phyloP scores from a whole-genome alignment of 768 basidiomycete species.

The Nevesoporus exiguus region DNA sequence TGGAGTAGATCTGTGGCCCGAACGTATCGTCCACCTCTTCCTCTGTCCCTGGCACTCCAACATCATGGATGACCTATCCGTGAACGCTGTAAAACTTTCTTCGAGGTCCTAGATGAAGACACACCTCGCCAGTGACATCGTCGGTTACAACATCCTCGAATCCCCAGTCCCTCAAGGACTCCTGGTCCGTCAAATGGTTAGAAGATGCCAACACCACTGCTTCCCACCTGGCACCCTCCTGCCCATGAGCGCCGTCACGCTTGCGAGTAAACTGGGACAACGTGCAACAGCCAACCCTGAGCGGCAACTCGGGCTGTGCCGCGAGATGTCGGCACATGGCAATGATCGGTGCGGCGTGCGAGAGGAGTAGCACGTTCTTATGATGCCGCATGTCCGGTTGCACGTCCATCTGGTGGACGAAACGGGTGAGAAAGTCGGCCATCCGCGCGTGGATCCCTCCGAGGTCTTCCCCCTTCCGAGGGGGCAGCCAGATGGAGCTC shows the following conservation, averaged over 20 bases:
- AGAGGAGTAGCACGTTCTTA: slow-evolving; percentile 56
- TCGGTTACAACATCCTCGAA: slow-evolving; percentile 65
- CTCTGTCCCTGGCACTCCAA: slow-evolving; percentile 67
- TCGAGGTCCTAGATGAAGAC: slow-evolving; percentile 12
- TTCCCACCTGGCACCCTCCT: slow-evolving; percentile 45
- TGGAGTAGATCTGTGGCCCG: slow-evolving; percentile 43
- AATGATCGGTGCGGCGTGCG: slow-evolving; percentile 75
- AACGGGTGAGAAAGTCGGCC: slow-evolving; percentile 46
- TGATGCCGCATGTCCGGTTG: slow-evolving; percentile 41
- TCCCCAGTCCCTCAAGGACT: slow-evolving; percentile 71
- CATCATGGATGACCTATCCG: slow-evolving; percentile 63
- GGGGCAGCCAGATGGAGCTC: slow-evolving; percentile 63
- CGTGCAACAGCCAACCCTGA: slow-evolving; percentile 76
- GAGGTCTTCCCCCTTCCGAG: slow-evolving; percentile 71
- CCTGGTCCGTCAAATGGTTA: slow-evolving; percentile 51
- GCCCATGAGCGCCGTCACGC: slow-evolving; percentile 20
- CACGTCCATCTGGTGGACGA: slow-evolving; percentile 50
- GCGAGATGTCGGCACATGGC: slow-evolving; percentile 58
- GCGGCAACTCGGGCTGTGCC: slow-evolving; percentile 46
- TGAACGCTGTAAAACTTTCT: neutral
- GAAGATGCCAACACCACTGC: slow-evolving; percentile 50
- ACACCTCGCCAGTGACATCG: slow-evolving; percentile 52
- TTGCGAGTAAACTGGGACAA: slow-evolving; percentile 52
- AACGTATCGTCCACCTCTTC: slow-evolving; percentile 52
- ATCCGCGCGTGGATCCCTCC: slow-evolving; percentile 58